phyloP scores from a whole-genome alignment of 345 rosid genomes.

The Psidium guajava region DNA sequence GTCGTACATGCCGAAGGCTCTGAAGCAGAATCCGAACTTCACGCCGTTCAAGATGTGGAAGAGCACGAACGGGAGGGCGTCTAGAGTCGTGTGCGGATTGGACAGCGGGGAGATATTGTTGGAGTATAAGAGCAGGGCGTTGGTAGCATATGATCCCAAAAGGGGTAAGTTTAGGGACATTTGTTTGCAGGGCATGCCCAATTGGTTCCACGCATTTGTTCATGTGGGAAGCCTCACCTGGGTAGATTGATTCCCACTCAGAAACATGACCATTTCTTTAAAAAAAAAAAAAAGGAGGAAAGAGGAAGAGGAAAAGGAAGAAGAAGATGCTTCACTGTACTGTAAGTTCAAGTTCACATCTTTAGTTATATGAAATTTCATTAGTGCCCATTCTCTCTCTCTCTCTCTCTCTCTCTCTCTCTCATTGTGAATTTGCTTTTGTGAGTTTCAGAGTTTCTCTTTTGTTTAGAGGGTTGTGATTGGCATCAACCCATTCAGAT shows the following conservation, averaged over 20 bases:
- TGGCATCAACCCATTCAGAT: background rate
- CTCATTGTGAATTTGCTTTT: background rate
- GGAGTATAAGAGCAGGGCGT: slow-evolving; percentile 66
- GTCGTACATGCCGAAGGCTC: slow-evolving; percentile 53
- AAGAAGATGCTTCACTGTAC: background rate
- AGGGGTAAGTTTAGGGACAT: slow-evolving; percentile 52
- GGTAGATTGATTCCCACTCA: slow-evolving; percentile 35
- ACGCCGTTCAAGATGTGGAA: slow-evolving; percentile 49
- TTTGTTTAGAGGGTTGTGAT: background rate
- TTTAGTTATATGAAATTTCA: background rate
- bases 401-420: background rate
- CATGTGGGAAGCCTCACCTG: slow-evolving; percentile 65
- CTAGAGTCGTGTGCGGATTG: slow-evolving; percentile 42
- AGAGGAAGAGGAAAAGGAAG: background rate
- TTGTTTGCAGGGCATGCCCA: slow-evolving; percentile 44
- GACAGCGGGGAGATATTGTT: slow-evolving; percentile 66
- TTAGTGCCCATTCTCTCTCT: background rate
- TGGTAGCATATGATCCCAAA: slow-evolving; percentile 62
- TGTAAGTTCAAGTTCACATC: background rate
- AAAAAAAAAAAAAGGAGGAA: background rate
- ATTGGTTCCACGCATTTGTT: slow-evolving; percentile 61
- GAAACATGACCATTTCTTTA: background rate
- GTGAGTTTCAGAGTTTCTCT: background rate
- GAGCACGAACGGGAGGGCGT: slow-evolving; percentile 32
- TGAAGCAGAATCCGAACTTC: slow-evolving; percentile 38